phyloP scores from a whole-genome alignment of 176 grass and related monocot genomes.

The Aegilops speltoides region DNA sequence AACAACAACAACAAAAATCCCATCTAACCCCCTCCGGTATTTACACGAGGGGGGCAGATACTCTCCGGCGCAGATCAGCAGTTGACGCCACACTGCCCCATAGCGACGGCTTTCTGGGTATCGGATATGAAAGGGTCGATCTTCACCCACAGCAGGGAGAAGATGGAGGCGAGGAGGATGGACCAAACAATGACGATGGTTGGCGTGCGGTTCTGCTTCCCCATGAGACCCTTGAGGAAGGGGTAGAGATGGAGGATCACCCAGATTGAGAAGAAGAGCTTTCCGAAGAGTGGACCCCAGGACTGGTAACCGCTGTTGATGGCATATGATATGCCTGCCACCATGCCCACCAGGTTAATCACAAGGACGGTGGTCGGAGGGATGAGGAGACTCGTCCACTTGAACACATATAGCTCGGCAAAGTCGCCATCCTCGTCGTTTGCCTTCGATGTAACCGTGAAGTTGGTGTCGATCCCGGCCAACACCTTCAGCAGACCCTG shows the following conservation, averaged over 20 bases:
- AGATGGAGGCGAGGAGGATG: conserved; percentile 88
- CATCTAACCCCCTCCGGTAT: conserved; percentile 60
- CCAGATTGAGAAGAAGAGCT: conserved; percentile 97
- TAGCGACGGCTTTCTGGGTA: conserved; percentile 51
- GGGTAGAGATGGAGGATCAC: conserved; percentile 97
- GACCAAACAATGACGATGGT: conserved; percentile 96
- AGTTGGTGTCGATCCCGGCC: conserved; percentile 88
- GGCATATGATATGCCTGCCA: conserved; percentile 87
- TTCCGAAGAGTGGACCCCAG: conserved; percentile 87
- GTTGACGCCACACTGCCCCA: conserved; percentile 87
- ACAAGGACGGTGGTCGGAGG: conserved; percentile 86
- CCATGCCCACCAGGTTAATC: conserved; percentile 90
- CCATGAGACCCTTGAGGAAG: conserved; percentile 95
- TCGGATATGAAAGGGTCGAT: conserved; percentile 88
- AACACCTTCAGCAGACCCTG: conserved; percentile 90
- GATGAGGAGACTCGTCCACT: conserved; percentile 90
- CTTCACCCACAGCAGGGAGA: conserved; percentile 90
- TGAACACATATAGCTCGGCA: conserved; percentile 89
- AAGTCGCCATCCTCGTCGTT: conserved; percentile 89
- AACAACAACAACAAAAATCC: conserved; percentile 33
- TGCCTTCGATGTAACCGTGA: conserved; percentile 96
- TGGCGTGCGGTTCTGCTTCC: conserved; percentile 85
- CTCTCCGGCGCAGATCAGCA: conserved; percentile 49
- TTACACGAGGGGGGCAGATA: conserved; percentile 50
- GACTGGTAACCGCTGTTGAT: conserved; percentile 97